phyloP scores from a whole-genome alignment of 768 basidiomycete species.

The Leccinum aurantiacum region DNA sequence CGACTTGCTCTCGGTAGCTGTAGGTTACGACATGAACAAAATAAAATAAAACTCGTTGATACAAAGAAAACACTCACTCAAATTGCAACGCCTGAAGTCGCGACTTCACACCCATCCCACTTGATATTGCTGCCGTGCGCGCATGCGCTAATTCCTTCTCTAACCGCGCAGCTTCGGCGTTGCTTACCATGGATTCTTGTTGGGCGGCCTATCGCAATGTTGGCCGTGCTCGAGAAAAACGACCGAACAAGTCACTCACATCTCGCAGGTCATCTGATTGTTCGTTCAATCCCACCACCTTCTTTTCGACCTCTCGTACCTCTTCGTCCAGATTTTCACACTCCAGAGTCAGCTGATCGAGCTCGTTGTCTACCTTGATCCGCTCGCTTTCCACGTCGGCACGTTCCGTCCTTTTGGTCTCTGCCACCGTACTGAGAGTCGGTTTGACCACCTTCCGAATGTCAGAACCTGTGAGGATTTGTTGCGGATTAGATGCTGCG shows the following conservation, averaged over 20 bases:
- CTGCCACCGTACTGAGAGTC: slow-evolving; percentile 68
- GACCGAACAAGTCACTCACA: slow-evolving; percentile 41
- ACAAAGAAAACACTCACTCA: slow-evolving; percentile 47
- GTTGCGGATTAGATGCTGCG: slow-evolving; percentile 66
- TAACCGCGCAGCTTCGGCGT: slow-evolving; percentile 61
- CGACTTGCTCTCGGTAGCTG: slow-evolving; percentile 79
- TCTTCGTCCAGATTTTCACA: slow-evolving; percentile 85
- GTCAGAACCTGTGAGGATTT: slow-evolving; percentile 67
- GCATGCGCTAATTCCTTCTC: slow-evolving; percentile 76
- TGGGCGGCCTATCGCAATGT: slow-evolving; percentile 60
- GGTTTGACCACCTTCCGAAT: slow-evolving; percentile 75
- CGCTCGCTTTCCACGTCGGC: slow-evolving; percentile 73
- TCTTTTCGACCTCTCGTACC: slow-evolving; percentile 69
- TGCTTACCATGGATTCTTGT: slow-evolving; percentile 68
- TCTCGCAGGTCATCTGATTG: slow-evolving; percentile 83
- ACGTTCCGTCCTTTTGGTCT: slow-evolving; percentile 67
- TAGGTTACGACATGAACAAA: slow-evolving; percentile 4
- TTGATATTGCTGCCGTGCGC: slow-evolving; percentile 70
- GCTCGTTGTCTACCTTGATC: slow-evolving; percentile 79
- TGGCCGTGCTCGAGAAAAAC: background rate
- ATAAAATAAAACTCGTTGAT: background rate
- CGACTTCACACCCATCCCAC: slow-evolving; percentile 81
- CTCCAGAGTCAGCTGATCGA: slow-evolving; percentile 72
- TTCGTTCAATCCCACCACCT: slow-evolving; percentile 64
- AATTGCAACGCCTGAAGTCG: slow-evolving; percentile 75